phyloP scores from a whole-genome alignment of 2,329 filamentous ascomycete genomes.

The Pyricularia pennisetigena region DNA sequence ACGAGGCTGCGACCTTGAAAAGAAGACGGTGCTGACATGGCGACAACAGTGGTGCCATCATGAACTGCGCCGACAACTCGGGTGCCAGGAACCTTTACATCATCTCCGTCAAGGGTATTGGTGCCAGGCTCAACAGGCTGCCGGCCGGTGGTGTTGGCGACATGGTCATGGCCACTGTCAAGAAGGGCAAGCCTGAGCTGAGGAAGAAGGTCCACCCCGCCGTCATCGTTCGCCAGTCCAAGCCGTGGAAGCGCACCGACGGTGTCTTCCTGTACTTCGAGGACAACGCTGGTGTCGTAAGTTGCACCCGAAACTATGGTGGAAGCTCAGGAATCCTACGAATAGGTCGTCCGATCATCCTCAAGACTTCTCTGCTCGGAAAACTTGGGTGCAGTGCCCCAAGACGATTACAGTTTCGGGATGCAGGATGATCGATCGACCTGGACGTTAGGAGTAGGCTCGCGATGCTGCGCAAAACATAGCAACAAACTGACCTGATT shows the following conservation, averaged over 20 bases:
- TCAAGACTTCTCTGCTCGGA: neutral
- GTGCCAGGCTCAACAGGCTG: slow-evolving; percentile 94
- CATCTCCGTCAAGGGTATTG: slow-evolving; percentile 98
- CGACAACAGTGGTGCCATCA: slow-evolving; percentile 78
- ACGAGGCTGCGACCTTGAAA: slow-evolving; percentile 10
- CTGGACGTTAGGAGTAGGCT: neutral
- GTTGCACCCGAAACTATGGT: slow-evolving; percentile 26
- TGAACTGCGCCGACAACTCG: slow-evolving; percentile 99
- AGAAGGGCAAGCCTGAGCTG: slow-evolving; percentile 99
- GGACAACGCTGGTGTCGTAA: slow-evolving; percentile 98
- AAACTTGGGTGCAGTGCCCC: neutral
- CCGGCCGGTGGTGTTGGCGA: slow-evolving; percentile 96
- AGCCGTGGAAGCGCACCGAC: slow-evolving; percentile 98
- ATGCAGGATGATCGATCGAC: neutral
- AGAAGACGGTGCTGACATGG: slow-evolving; percentile 5
- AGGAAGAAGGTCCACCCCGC: slow-evolving; percentile 99
- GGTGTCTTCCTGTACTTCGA: slow-evolving; percentile 99
- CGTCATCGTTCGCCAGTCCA: slow-evolving; percentile 96
- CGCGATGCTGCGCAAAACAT: neutral
- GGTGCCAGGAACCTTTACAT: slow-evolving; percentile 99
- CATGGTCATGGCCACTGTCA: slow-evolving; percentile 99
- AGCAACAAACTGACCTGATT: neutral
- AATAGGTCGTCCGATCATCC: neutral
- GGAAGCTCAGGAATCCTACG: neutral
- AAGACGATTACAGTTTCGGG: neutral